These are phyloP conservation scores for Leccinum incarnatum DNA, from an alignment of 768 basidiomycete genomes.

Conservation along the genomic window DNA sequence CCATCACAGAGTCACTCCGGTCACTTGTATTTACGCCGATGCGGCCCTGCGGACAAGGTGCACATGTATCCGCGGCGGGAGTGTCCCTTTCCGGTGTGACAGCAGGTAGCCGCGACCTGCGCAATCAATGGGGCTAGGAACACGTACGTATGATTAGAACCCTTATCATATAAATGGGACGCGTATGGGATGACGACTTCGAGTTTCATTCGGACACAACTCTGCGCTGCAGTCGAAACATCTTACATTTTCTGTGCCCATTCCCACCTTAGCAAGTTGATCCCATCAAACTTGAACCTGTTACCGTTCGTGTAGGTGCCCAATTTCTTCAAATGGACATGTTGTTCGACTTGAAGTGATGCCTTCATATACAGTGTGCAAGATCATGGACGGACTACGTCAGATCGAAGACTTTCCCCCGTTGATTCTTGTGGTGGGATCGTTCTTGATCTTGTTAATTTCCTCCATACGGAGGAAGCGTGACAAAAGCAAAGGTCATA, in stretches of 20 bases:
- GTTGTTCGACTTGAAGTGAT: not conserved
- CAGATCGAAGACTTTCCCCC: not conserved
- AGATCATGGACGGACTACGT: not conserved
- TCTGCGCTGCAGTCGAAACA: not conserved
- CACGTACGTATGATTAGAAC: not conserved
- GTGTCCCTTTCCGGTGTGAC: not conserved
- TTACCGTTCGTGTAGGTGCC: not conserved
- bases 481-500: not conserved
- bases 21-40: not conserved
- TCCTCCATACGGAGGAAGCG: not conserved
- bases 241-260: too few species aligned
- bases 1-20: not conserved
- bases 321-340: not conserved
- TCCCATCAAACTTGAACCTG: not conserved
- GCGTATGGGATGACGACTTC: not conserved
- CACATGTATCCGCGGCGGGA: not conserved
- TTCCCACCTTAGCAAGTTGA: not conserved
- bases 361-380: not conserved
- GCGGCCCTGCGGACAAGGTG: not conserved
- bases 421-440: not conserved
- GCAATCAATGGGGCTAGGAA: not conserved
- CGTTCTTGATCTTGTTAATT: constrained; percentile 1
- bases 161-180: not conserved
- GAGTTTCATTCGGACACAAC: not conserved
- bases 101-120: not conserved